Evolutionary conservation across 805 yeast species (phyloP).

Genomic region (Candida fluviatilis): DNA sequence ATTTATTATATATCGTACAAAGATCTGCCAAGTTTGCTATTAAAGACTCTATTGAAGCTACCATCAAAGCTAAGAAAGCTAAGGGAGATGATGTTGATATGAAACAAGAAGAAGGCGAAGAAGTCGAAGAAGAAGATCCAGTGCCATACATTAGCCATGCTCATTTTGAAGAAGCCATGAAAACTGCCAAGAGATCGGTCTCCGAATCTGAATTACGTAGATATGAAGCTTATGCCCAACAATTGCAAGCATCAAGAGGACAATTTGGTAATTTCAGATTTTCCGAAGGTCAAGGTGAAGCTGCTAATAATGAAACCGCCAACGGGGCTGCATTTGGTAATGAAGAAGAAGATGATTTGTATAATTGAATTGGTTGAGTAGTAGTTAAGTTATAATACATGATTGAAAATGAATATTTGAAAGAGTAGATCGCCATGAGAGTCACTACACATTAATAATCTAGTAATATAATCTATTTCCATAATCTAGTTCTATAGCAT

Average conservation of each 20-base stretch:
- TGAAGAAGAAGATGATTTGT: conserved; percentile 61
- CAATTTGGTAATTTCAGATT: conserved; percentile 88
- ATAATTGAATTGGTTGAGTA: conserved; percentile 28
- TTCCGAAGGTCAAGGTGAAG: conserved; percentile 41
- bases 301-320: conserved; percentile 13
- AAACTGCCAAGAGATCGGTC: conserved; percentile 97
- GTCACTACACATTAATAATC: no score
- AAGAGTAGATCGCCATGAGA: background rate
- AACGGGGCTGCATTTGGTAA: conserved; percentile 45
- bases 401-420: background rate
- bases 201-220: conserved; percentile 97
- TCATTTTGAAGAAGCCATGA: conserved; percentile 99
- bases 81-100: conserved; percentile 52
- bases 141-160: conserved; percentile 93
- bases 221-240: conserved; percentile 97
- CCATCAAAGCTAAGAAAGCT: conserved; percentile 27
- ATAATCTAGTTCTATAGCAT: no score
- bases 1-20: conserved; percentile 93
- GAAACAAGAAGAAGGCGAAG: conserved; percentile 39
- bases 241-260: conserved; percentile 93
- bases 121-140: conserved; percentile 71
- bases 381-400: background rate
- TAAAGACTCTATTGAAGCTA: conserved; percentile 93
- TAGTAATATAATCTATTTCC: no score
- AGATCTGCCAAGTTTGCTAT: conserved; percentile 98